Base-by-base conservation (phyloP, 1,284 basidiomycete species). In the Sporisorium graminicola region DNA sequence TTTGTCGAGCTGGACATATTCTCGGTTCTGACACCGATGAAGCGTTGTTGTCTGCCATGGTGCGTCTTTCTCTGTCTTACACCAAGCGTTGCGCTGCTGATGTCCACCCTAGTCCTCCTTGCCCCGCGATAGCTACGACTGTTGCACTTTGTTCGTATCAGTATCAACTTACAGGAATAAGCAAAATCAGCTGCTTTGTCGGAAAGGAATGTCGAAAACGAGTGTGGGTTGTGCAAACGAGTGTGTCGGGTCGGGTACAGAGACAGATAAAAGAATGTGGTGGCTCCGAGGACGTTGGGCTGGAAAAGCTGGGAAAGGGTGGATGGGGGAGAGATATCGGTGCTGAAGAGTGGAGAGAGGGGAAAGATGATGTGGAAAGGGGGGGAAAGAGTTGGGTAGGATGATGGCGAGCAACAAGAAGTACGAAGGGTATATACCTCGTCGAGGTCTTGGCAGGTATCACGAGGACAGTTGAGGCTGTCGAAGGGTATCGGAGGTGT, bases 141-240 rank as follows among this genome's bases (percentile, higher is more conserved):
- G 22, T 16, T 29, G 24, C 8, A 27, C 6, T 16, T 18, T 6
- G 22, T 40, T 9, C 12, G 22, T 27, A 44, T 20, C 16, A 12
- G 29, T 24, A 35, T 22, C 24, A 7, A 71, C 68, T 71, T 71
- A 71, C 68, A 58, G 68, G 54, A 43, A 71, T 53, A 14, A 51
- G 47, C 24, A 50, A n/a, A 24, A 53, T 46, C 46, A 51, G 44
- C 13, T 44, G n/a, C 24, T 49, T 42, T 61, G 58, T 61, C 53
- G 9, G 3, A 20, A 29, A 40, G 27, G 24, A 47, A 60, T 51
- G 57, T 64, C 53, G 31, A 57, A 42, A 50, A 31, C 4, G 62
- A 65, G n/a, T 49, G 58, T 65, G 35, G 22, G 35, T 65, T 62
- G 60, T 71, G 68, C 68, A 71, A 71, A 71, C 50, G 68, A 71